These are phyloP conservation scores for Colletotrichum siamense DNA, from an alignment of 2,329 filamentous ascomycete species.

Conservation along the genomic window DNA sequence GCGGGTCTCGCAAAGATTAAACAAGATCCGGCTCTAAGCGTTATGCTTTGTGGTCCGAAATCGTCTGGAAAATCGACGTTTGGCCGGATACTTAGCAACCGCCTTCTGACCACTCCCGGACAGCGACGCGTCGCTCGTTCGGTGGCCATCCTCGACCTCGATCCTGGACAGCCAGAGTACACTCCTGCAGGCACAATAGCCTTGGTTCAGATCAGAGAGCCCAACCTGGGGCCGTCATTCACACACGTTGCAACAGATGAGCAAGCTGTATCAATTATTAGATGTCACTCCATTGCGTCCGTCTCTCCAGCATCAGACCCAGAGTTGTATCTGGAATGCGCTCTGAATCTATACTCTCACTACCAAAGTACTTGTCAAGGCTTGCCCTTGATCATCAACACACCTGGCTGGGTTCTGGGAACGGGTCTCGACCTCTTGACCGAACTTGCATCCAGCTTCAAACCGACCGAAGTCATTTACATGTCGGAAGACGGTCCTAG, in stretches of 20 bases:
- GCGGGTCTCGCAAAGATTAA: conserved; percentile 47
- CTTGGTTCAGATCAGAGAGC: conserved; percentile 63
- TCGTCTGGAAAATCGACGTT: conserved; percentile 81
- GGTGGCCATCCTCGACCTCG: conserved; percentile 70
- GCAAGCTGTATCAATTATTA: conserved; percentile 43
- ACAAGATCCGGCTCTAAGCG: conserved; percentile 39
- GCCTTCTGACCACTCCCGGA: conserved; percentile 59
- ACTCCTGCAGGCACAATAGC: conserved; percentile 73
- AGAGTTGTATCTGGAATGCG: conserved; percentile 69
- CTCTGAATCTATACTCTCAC: conserved; percentile 64
- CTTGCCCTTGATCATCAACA: conserved; percentile 73
- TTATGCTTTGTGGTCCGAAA: conserved; percentile 73
- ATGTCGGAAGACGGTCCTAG: conserved; percentile 69
- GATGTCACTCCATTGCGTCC: conserved; percentile 71
- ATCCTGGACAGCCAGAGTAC: conserved; percentile 81
- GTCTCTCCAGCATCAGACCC: conserved; percentile 70
- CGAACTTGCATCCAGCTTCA: conserved; percentile 58
- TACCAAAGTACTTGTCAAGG: conserved; percentile 52
- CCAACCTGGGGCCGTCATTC: conserved; percentile 72
- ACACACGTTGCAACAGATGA: conserved; percentile 55
- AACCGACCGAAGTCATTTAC: conserved; percentile 69
- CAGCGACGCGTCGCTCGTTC: conserved; percentile 25
- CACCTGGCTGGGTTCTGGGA: conserved; percentile 75
- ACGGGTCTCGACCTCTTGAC: conserved; percentile 71
- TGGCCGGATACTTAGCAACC: conserved; percentile 69